Conservation (phyloP, 495 filamentous ascomycete species). For the Lasiosphaeris hirsuta region DNA sequence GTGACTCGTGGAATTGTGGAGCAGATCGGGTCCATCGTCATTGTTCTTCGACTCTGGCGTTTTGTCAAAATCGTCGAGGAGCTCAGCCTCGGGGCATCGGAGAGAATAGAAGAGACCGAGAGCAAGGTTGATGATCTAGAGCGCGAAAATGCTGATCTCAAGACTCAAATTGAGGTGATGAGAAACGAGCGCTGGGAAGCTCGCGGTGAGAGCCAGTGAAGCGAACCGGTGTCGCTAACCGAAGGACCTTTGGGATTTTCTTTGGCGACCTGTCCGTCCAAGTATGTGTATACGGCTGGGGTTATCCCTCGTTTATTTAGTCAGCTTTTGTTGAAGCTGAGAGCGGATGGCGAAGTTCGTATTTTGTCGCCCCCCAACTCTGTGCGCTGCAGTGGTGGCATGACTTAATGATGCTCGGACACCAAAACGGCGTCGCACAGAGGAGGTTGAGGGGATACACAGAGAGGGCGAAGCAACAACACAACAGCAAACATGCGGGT, state of each 20-base stretch:
- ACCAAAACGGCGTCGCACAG: too few relatives aligned
- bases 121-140: constrained; percentile 16
- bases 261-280: neutral
- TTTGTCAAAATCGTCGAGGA: constrained; percentile 68
- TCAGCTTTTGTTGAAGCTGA: neutral
- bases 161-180: constrained; percentile 11
- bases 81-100: constrained; percentile 54
- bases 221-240: neutral
- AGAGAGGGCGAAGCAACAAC: too few relatives aligned
- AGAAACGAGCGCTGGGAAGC: constrained; percentile 3
- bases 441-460: too few relatives aligned
- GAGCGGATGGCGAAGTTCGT: too few relatives aligned
- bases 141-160: constrained; percentile 16
- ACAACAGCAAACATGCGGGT: too few relatives aligned
- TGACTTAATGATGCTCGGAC: too few relatives aligned
- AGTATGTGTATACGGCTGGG: too few relatives aligned
- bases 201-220: neutral
- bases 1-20: constrained; percentile 53
- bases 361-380: too few relatives aligned
- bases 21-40: constrained; percentile 59
- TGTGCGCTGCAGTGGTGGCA: too few relatives aligned
- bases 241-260: neutral
- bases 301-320: neutral
- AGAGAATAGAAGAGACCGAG: constrained; percentile 36
- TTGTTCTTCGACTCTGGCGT: constrained; percentile 63